These are phyloP conservation scores for Boletus tylopilopsis DNA, from an alignment of 768 basidiomycete genomes.

Conservation along the genomic window DNA sequence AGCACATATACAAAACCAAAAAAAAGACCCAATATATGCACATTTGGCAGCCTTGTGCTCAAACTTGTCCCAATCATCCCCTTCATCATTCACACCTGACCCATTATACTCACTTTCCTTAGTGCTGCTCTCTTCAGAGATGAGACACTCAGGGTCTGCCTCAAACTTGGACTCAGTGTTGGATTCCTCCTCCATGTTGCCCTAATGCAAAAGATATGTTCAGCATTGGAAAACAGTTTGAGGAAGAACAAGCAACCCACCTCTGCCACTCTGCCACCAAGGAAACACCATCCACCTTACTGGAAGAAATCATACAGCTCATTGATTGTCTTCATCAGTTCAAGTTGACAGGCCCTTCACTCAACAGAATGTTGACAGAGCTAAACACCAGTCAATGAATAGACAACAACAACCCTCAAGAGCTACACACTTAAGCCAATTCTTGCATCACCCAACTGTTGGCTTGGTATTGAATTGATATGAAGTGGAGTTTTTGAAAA, in stretches of 20 bases:
- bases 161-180: constrained; percentile 69
- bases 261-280: constrained; percentile 65
- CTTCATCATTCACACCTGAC: constrained; percentile 61
- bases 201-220: constrained; percentile 36
- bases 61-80: constrained; percentile 96
- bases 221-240: constrained; percentile 28
- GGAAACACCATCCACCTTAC: constrained; percentile 96
- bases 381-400: constrained; percentile 38
- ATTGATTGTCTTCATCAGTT: constrained; percentile 99
- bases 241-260: constrained; percentile 37
- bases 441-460: constrained; percentile 93
- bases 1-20: neutral
- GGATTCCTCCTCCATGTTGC: constrained; percentile 58
- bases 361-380: constrained; percentile 94
- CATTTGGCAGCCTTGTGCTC: constrained; percentile 90
- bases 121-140: constrained; percentile 41
- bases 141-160: constrained; percentile 42
- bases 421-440: constrained; percentile 89
- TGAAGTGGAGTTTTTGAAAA: constrained; percentile 98
- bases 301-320: constrained; percentile 96
- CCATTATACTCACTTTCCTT: constrained; percentile 55
- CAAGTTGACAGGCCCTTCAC: constrained; percentile 94
- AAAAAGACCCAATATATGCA: too few species aligned
- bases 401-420: neutral
- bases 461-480: constrained; percentile 91